Evolutionary conservation across 78 protist genomes (phyloP), one percentile per base, ranked within the genome.

Genomic region (Monosiga brevicollis): DNA sequence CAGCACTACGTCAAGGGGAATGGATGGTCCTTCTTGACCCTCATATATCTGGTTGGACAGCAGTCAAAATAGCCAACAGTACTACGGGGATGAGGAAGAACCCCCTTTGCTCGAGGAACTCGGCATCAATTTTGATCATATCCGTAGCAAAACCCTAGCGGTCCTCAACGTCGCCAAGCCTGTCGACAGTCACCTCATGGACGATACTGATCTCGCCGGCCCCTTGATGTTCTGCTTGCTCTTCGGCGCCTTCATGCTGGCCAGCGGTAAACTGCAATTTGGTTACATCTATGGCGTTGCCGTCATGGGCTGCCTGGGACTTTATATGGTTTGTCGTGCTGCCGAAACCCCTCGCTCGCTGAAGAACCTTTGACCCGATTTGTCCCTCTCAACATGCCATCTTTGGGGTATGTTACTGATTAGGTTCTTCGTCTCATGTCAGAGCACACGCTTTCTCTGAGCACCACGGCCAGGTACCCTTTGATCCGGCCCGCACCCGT

Each of bases 131-230:
- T 91, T 91, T 73, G 89, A 75, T 34, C 90, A 86, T 11, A 89
- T 92, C 71, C 36, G 0, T 22, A 22, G 49, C 38, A 84, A 84
- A 87, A 85, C 94, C 73, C 1, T 83, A 26, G 43, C 89, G 26
- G 94, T 93, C 77, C 86, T 93, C 42, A 90, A 89, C 40, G 95
- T 95, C 39, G 42, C 84, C 36, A 84, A 78, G 82, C 73, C 84
- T 26, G 89, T 83, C 35, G 91, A 91, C 73, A 36, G 85, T 29
- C 74, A 85, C 78, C 55, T 92, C 75, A 87, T 95, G 93, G 93
- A 95, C 84, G 95, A 92, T 74, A 86, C 91, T 2, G 98, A 95
- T 72, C 73, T 95, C 42, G 96, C 96, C n/a, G 98, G 98, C 15
- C 98, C 98, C 10, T 81, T 95, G 32, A 40, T 95, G 37, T 91